Base-by-base conservation (phyloP, 495 filamentous ascomycete genomes). In the Penicillium paxilli region DNA sequence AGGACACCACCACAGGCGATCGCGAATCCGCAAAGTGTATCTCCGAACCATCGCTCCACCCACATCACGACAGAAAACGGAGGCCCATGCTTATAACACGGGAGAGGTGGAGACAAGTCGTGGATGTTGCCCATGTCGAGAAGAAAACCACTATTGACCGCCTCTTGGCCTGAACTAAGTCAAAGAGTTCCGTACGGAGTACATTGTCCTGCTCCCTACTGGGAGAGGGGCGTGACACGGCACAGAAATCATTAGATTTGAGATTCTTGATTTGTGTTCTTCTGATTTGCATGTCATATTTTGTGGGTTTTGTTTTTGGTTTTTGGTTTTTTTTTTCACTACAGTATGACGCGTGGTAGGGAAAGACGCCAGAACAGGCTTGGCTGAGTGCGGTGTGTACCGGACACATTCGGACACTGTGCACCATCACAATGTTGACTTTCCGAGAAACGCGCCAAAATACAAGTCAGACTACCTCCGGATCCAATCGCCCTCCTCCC, bases 371-470 rank as follows among this genome's bases (percentile, higher is more conserved):
- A 42, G 40, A 9, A 12, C 19, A 23, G 19, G 17, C 40, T 42
- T 12, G 17, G 40, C 40, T 21, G 8, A 42, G 35, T 38, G 16
- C 35, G 35, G 35, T 38, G 16, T 38, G 26, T 28, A 5, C 26
- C 17, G 35, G 14, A 16, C 35, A 38, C 35, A 32, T n/a, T n/a
- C n/a, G n/a, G 5, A 28, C 26, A 11, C 26, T 5, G 26, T 28
- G 11, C 11, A 28, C 5, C 11, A 5, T 28, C 5, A 5, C 26
- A 28, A 5, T 22, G 21, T 55, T 44, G 14, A 37, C 10, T 49
- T 60, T 42, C 63, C 64, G 64, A 67, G 51, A 44, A 55, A 62
- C 38, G 55, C 64, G 64, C 63, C 64, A 53, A 44, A 57, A 67
- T 62, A 37, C 24, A 21, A 22, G 40, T 42, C 40, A 42, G 40